Conservation (phyloP, 1,139 yeast genomes). For the Lodderomyces metapsilosis region DNA sequence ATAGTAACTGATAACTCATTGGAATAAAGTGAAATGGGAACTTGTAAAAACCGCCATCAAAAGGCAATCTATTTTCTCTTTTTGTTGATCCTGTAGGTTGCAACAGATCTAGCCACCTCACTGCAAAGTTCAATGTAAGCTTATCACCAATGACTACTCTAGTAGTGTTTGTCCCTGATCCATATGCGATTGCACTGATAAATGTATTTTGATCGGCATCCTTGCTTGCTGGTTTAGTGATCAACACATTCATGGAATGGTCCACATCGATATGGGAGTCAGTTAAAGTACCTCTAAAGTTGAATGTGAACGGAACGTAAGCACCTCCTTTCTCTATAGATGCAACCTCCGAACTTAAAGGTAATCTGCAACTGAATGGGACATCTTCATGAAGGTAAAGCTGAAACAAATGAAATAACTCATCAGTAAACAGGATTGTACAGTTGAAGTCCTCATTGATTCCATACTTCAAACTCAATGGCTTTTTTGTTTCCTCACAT, state of each 20-base stretch:
- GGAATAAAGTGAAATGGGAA: slow-evolving; percentile 33
- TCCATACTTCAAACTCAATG: slow-evolving; percentile 54
- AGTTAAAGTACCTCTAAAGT: slow-evolving; percentile 65
- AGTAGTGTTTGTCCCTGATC: slow-evolving; percentile 63
- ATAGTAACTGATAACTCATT: slow-evolving; percentile 24
- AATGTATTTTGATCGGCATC: slow-evolving; percentile 37
- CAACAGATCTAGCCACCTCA: slow-evolving; percentile 53
- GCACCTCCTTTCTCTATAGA: slow-evolving; percentile 50
- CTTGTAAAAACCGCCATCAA: slow-evolving; percentile 42
- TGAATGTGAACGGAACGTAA: slow-evolving; percentile 59
- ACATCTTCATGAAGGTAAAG: slow-evolving; percentile 74
- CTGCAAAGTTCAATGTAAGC: slow-evolving; percentile 56
- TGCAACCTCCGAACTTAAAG: slow-evolving; percentile 44
- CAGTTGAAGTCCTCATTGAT: slow-evolving; percentile 56
- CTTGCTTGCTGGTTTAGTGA: slow-evolving; percentile 39
- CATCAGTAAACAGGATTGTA: slow-evolving; percentile 64
- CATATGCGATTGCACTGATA: slow-evolving; percentile 56
- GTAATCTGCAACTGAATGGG: slow-evolving; percentile 70
- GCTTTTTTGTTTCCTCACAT: slow-evolving; percentile 64
- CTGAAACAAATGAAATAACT: slow-evolving; percentile 69
- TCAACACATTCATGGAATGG: slow-evolving; percentile 52
- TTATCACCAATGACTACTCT: slow-evolving; percentile 66
- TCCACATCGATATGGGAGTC: slow-evolving; percentile 74
- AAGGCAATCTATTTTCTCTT: slow-evolving; percentile 30
- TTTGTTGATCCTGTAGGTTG: slow-evolving; percentile 16